phyloP scores from a whole-genome alignment of 1,139 yeast species.

The Oligophagozyma castellii region DNA sequence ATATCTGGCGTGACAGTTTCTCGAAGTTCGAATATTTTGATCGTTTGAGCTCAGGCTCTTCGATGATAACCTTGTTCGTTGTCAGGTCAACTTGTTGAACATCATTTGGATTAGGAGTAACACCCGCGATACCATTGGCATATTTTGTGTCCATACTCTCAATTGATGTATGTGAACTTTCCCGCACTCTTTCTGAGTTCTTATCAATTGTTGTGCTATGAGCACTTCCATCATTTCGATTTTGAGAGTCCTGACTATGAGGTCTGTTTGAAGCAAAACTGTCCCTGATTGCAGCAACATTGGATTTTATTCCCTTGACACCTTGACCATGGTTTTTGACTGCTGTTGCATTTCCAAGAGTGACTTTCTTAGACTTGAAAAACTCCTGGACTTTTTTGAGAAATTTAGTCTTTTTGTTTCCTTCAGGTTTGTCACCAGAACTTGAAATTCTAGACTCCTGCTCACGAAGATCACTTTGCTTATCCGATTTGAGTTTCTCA shows the following conservation, averaged over 20 bases:
- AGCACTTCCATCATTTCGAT: too few relatives aligned
- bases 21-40: constrained; percentile 18
- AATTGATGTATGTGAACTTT: neutral
- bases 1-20: constrained; percentile 16
- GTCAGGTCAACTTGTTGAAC: constrained; percentile 2
- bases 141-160: too few relatives aligned
- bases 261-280: neutral
- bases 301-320: too few relatives aligned
- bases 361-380: constrained; percentile 10
- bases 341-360: neutral
- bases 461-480: neutral
- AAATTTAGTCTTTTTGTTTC: constrained; percentile 3
- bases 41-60: constrained; percentile 12
- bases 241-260: neutral
- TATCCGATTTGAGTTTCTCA: neutral
- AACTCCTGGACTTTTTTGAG: constrained; percentile 13
- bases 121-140: too few relatives aligned
- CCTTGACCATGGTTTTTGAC: too few relatives aligned
- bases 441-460: too few relatives aligned
- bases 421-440: too few relatives aligned
- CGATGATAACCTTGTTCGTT: constrained; percentile 3
- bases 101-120: constrained; percentile 2
- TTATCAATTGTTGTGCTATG: too few relatives aligned
- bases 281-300: too few relatives aligned
- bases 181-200: neutral